Conservation (phyloP, 192 early-diverging fungal species). For the Coemansia nantahalensis region DNA sequence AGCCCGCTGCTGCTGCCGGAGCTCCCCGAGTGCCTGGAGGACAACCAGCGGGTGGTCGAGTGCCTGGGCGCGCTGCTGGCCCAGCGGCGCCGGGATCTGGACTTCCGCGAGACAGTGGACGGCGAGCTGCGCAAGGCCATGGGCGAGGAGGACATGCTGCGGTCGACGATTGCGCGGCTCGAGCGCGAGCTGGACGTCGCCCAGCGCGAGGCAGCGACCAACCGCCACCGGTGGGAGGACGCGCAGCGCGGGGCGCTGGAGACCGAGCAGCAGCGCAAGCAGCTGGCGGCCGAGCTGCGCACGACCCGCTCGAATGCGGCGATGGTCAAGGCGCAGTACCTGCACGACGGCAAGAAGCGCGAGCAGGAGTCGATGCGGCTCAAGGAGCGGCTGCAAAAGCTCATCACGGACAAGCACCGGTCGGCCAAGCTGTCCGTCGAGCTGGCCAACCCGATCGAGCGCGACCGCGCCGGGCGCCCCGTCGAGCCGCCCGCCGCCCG, state of each 20-base stretch:
- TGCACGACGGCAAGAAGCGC: slow-evolving; percentile 50
- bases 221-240: slow-evolving; percentile 31
- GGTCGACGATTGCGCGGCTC: slow-evolving; percentile 22
- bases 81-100: slow-evolving; percentile 27
- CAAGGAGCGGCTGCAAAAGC: slow-evolving; percentile 48
- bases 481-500: slow-evolving; percentile 10
- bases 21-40: slow-evolving; percentile 35
- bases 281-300: slow-evolving; percentile 30
- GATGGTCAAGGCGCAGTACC: slow-evolving; percentile 30
- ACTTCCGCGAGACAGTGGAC: slow-evolving; percentile 44
- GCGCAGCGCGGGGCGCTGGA: slow-evolving; percentile 12
- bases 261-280: slow-evolving; percentile 19
- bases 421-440: slow-evolving; percentile 26
- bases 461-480: slow-evolving; percentile 25
- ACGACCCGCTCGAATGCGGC: slow-evolving; percentile 29
- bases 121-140: slow-evolving; percentile 41
- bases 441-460: slow-evolving; percentile 27
- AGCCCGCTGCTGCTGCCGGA: slow-evolving; percentile 44
- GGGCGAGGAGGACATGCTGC: slow-evolving; percentile 48
- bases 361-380: slow-evolving; percentile 35
- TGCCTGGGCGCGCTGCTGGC: slow-evolving; percentile 33
- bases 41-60: slow-evolving; percentile 44
- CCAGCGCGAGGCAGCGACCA: slow-evolving; percentile 37
- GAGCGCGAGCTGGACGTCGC: slow-evolving; percentile 39
- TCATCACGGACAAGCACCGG: slow-evolving; percentile 43